Evolutionary conservation across 1,284 basidiomycete species (phyloP), one percentile per base, ranked within the genome.

Genomic region (Pisolithus thermaeus): DNA sequence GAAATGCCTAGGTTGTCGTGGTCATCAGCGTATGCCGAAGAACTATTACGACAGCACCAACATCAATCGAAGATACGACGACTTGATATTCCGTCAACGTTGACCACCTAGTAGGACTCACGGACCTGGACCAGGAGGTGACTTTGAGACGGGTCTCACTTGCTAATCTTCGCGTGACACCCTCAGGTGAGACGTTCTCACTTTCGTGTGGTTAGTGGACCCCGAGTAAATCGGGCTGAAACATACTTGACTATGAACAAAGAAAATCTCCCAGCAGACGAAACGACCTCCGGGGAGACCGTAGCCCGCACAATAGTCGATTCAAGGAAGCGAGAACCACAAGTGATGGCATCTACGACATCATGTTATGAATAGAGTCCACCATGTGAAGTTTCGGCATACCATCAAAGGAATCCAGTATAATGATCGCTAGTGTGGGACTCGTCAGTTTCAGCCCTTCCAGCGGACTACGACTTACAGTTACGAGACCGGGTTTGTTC

Each of bases 1-100:
- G 55, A 47, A 70, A 59, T 50, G 60, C 56, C 70, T 73, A 49
- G 36, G 46, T 47, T 30, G 25, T 41, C 43, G 20, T 36, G 36
- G 47, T 62, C 44, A 22, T 46, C 32, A 61, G 48, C 38, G 40
- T 22, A 39, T 40, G 27, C 43, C 46, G 52, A 7, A 45, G 52
- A 25, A 27, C 37, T 44, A 39, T 32, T 47, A 20, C 46, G 23
- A 52, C 47, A 43, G 49, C 25, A 65, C 66, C 68, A 53, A 71
- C 76, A 50, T 66, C 63, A 9, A 68, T 60, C 37, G 70, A 60
- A 16, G 65, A 63, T 27, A 78, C 59, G 44, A 75, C 56, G 37
- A 74, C 63, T 56, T 75, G 71, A 28, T 67, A 68, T 42, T 61
- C 58, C 47, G 67, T 51, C 32, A 71, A 35, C 41, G 64, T 56